Evolutionary conservation across 768 basidiomycete genomes (phyloP).

Genomic region (Gloeostereum incarnatum): DNA sequence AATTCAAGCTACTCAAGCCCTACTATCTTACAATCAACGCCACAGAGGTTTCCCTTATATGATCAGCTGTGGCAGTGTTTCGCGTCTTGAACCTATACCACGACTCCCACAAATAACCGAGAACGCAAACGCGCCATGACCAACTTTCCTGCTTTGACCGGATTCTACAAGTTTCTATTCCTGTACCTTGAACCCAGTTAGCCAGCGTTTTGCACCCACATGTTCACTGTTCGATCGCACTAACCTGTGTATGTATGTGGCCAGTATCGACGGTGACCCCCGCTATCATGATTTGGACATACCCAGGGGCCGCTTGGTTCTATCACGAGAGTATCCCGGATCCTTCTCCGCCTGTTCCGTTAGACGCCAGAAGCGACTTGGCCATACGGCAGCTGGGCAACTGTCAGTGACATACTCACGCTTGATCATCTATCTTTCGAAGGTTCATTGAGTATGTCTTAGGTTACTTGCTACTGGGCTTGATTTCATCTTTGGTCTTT

Average conservation of each 20-base stretch:
- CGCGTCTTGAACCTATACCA: too few species aligned
- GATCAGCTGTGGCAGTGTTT: too few species aligned
- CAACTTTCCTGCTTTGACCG: conserved; percentile 42
- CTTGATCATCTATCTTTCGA: not conserved
- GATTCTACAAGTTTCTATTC: conserved; percentile 47
- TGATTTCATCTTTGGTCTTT: conserved; percentile 59
- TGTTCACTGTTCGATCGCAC: not conserved
- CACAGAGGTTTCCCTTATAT: too few species aligned
- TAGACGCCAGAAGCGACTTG: conserved; percentile 41
- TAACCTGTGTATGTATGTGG: not conserved
- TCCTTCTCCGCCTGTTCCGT: conserved; percentile 12
- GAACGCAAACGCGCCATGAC: conserved; percentile 7
- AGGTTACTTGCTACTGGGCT: conserved; percentile 59
- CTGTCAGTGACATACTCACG: conserved; percentile 24
- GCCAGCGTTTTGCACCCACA: conserved; percentile 2
- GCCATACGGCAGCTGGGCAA: conserved; percentile 54
- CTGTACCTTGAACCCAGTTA: conserved; percentile 50
- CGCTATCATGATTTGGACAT: conserved; percentile 37
- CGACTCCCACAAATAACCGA: too few species aligned
- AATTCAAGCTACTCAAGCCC: too few species aligned
- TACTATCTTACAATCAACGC: too few species aligned
- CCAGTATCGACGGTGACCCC: conserved; percentile 43
- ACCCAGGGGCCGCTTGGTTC: conserved; percentile 51
- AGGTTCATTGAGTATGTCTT: not conserved
- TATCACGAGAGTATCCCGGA: conserved; percentile 46